A percentile compares a stretch with the other conserved stretches of the same genome.
Conservation (phyloP, 306 rosid genomes). For the Cercis canadensis region DNA sequence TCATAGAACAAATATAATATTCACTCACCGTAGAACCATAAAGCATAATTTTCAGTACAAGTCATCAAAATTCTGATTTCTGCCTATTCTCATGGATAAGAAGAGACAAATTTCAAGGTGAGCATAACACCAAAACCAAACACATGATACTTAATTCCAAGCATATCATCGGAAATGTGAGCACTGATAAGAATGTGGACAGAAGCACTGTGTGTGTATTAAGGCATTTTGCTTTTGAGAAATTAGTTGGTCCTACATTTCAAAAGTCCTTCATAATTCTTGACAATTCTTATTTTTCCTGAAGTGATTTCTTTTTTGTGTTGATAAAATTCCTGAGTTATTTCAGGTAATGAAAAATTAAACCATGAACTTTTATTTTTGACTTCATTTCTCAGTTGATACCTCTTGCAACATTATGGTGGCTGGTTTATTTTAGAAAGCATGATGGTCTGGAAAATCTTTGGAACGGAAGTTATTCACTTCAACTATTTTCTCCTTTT, state of each 20-base stretch:
- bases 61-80: background rate
- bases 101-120: background rate
- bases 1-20: slow-evolving; percentile 12
- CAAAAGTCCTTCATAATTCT: background rate
- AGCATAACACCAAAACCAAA: background rate
- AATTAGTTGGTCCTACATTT: background rate
- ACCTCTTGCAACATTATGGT: background rate
- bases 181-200: slow-evolving; percentile 23
- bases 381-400: slow-evolving; percentile 14
- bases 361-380: background rate
- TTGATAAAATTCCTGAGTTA: background rate
- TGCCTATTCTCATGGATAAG: background rate
- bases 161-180: background rate
- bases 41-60: background rate
- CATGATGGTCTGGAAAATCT: background rate
- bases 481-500: slow-evolving; percentile 40
- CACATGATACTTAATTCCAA: slow-evolving; percentile 9
- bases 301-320: slow-evolving; percentile 6
- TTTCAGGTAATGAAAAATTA: background rate
- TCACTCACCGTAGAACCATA: slow-evolving; percentile 12
- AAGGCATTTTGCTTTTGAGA: background rate
- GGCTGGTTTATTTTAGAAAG: slow-evolving; percentile 12
- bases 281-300: background rate
- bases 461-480: slow-evolving; percentile 28
- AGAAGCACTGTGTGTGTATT: background rate